Evolutionary conservation across 495 filamentous ascomycete species (phyloP).

Genomic region (Daldinia bambusicola): DNA sequence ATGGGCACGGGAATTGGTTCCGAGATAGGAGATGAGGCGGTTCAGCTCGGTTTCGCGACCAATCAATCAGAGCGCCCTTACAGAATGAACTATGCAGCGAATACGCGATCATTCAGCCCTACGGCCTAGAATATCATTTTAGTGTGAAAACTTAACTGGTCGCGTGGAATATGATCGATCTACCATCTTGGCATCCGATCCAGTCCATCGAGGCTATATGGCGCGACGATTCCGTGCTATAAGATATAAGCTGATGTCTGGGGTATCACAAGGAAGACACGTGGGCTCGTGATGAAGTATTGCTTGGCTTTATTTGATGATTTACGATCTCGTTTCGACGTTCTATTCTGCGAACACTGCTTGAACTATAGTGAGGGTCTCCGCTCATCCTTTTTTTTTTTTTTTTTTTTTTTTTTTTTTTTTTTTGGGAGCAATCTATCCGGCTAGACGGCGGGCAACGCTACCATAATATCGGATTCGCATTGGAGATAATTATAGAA

Average conservation of each 20-base stretch:
- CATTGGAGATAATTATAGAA: background rate
- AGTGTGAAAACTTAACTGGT: slow-evolving; percentile 10
- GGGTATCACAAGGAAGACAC: slow-evolving; percentile 21
- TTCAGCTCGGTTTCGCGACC: slow-evolving; percentile 13
- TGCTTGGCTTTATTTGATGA: slow-evolving; percentile 11
- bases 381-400: background rate
- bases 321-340: slow-evolving; percentile 1
- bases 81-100: slow-evolving; percentile 9
- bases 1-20: slow-evolving; percentile 7
- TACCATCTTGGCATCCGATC: background rate
- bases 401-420: background rate
- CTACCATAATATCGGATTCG: background rate
- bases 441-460: background rate
- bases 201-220: slow-evolving; percentile 3
- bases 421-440: background rate
- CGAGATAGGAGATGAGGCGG: slow-evolving; percentile 16
- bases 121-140: background rate
- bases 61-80: slow-evolving; percentile 19
- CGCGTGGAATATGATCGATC: slow-evolving; percentile 2
- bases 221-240: slow-evolving; percentile 14
- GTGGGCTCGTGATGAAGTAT: slow-evolving; percentile 9
- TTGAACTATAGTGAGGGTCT: background rate
- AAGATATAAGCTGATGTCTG: slow-evolving; percentile 31
- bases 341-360: background rate
- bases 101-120: slow-evolving; percentile 21